These are phyloP conservation scores for Glonium stellatum DNA, from an alignment of 495 filamentous ascomycete species.

Conservation along the genomic window DNA sequence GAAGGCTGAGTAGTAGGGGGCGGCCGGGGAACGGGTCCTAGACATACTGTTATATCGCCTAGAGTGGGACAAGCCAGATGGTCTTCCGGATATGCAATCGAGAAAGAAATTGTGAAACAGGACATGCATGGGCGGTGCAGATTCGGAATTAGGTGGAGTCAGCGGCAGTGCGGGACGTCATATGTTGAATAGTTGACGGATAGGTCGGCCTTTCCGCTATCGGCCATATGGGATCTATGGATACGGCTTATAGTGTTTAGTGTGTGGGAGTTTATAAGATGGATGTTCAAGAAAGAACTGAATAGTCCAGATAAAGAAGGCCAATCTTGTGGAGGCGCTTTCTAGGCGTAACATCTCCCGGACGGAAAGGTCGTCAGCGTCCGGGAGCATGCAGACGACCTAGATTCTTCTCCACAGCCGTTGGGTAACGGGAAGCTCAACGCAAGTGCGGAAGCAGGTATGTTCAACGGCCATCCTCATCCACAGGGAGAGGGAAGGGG, in stretches of 20 bases:
- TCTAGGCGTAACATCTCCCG: neutral
- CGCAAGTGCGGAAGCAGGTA: neutral
- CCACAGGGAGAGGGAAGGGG: neutral
- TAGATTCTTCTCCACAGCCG: neutral
- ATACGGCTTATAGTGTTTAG: too few species aligned
- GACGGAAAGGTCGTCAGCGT: neutral
- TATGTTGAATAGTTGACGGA: neutral
- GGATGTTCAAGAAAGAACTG: too few species aligned
- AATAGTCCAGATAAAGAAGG: too few species aligned
- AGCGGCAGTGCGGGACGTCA: neutral
- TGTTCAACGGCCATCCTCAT: neutral
- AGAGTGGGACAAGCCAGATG: neutral
- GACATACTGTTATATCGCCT: conserved; percentile 1
- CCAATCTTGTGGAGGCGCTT: too few species aligned
- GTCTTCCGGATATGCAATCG: neutral
- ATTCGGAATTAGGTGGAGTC: neutral
- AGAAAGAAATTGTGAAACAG: neutral
- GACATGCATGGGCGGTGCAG: neutral
- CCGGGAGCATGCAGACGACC: neutral
- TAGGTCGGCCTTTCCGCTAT: neutral
- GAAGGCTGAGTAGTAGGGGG: neutral
- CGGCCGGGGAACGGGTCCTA: neutral
- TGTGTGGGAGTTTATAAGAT: too few species aligned
- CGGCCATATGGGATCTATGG: too few species aligned
- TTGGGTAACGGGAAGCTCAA: neutral